A percentile compares a stretch with the other conserved stretches of the same genome.
Conservation (phyloP, 257 asterid species). For the Gentiana macrophylla region DNA sequence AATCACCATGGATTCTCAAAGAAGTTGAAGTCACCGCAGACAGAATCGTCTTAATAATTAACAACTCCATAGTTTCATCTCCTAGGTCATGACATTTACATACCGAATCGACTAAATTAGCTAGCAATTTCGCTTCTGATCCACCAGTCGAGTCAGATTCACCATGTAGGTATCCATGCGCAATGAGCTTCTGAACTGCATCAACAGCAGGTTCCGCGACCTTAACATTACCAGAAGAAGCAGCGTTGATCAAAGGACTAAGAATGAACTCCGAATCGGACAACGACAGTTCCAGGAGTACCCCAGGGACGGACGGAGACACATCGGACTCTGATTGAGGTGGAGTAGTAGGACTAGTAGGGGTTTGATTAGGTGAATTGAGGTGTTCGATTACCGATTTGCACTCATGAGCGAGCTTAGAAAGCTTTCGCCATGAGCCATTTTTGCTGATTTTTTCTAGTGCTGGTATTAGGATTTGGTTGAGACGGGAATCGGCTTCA, state of each 20-base stretch:
- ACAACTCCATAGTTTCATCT: conserved; percentile 68
- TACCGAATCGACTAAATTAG: conserved; percentile 65
- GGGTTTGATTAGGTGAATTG: conserved; percentile 39
- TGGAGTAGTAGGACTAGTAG: conserved; percentile 38
- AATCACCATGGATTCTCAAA: conserved; percentile 82
- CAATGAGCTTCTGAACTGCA: conserved; percentile 84
- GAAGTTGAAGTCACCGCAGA: conserved; percentile 82
- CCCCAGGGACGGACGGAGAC: conserved; percentile 47
- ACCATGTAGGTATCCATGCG: conserved; percentile 79
- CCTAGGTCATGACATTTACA: conserved; percentile 89
- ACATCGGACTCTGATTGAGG: conserved; percentile 41
- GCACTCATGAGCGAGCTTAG: conserved; percentile 80
- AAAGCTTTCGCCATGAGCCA: conserved; percentile 94
- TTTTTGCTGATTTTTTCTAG: conserved; percentile 79
- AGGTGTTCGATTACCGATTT: conserved; percentile 77
- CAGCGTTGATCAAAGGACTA: conserved; percentile 68
- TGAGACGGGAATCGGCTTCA: conserved; percentile 95
- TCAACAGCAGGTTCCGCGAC: conserved; percentile 83
- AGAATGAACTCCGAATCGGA: conserved; percentile 65
- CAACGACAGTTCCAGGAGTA: conserved; percentile 60
- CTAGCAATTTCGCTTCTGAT: conserved; percentile 51
- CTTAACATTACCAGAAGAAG: conserved; percentile 51
- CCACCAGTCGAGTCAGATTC: conserved; percentile 82
- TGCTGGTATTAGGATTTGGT: conserved; percentile 58
- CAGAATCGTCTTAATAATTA: conserved; percentile 70